Base-by-base conservation (phyloP, 441 rosid species). In the Jatropha podagrica region DNA sequence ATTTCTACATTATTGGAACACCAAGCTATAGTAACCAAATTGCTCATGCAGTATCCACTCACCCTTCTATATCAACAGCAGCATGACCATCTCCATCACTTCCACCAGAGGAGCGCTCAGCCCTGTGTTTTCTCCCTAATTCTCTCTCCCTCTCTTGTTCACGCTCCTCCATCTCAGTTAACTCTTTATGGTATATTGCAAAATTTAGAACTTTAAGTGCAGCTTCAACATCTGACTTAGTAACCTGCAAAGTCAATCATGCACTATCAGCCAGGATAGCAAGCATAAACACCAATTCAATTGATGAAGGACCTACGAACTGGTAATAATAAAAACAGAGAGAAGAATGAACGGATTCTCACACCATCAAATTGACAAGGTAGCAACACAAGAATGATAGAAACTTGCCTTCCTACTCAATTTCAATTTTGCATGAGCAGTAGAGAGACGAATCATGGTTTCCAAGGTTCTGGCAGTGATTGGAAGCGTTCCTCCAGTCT, bases 401-500 rank as follows among this genome's bases (percentile, higher is more conserved):
- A 37, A 79, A 48, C 52, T 59, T 86, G 91, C 99, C 97, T 91
- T 74, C 86, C 91, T 85, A 87, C 94, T 92, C 83, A 96, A 84
- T 82, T 91, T 93, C 92, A 96, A 73, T 81, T 92, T 96, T 68
- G 99, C 98, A 81, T 96, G 99, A 72, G 99, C 98, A 38, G 99
- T 94, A 41, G 99, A 93, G 75, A 96, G 92, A 73, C 98, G 97
- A 42, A 96, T 96, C 32, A 96, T 91, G 78, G 99, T 96, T 86
- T 96, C 99, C 75, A 96, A 80, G 66, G 99, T 93, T 86, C 99
- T 91, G 26, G 99, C 97, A 66, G 99, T 96, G 70, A 96, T 93
- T 14, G 98, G 98, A 82, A 96, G 98, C 13, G 98, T 94, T 85
- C 99, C 99, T 38, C 98, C 98, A 60, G 97, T 94, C 99, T 96